Evolutionary conservation across 306 rosid genomes (phyloP).

Genomic region (Vigna nakashimae): DNA sequence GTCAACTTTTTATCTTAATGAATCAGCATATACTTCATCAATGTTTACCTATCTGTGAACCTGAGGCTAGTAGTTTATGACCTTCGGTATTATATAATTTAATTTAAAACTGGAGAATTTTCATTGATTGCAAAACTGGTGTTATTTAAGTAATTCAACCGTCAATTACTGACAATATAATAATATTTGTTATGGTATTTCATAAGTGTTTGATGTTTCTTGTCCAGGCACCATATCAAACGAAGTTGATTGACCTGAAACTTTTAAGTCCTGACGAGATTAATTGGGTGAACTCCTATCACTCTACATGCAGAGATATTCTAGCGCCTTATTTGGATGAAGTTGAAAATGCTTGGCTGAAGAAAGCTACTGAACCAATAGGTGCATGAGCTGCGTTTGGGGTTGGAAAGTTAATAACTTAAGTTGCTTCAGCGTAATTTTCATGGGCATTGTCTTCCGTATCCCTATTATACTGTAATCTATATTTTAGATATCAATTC

Average conservation of each 20-base stretch:
- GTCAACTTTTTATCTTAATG: slow-evolving; percentile 10
- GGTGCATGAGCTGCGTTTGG: slow-evolving; percentile 49
- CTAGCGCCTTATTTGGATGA: slow-evolving; percentile 71
- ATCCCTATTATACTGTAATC: slow-evolving; percentile 2
- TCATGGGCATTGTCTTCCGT: slow-evolving; percentile 14
- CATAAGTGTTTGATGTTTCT: slow-evolving; percentile 37
- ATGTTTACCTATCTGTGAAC: neutral
- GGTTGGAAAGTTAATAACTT: slow-evolving; percentile 9
- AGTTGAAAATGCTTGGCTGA: slow-evolving; percentile 85
- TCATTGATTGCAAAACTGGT: neutral
- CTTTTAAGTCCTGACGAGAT: slow-evolving; percentile 73
- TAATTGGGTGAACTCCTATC: slow-evolving; percentile 86
- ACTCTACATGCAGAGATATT: slow-evolving; percentile 75
- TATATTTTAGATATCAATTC: slow-evolving; percentile 24
- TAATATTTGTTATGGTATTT: slow-evolving; percentile 24
- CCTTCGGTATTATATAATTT: neutral
- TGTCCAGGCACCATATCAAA: slow-evolving; percentile 88
- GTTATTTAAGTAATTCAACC: neutral
- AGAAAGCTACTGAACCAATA: slow-evolving; percentile 83
- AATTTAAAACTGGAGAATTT: slow-evolving; percentile 12
- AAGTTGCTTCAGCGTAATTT: slow-evolving; percentile 19
- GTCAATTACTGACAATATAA: neutral
- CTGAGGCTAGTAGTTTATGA: slow-evolving; percentile 6
- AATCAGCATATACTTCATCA: neutral
- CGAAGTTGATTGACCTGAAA: slow-evolving; percentile 77